These are phyloP conservation scores for Thamnidium elegans DNA, from an alignment of 192 early-diverging fungal genomes.

Conservation along the genomic window DNA sequence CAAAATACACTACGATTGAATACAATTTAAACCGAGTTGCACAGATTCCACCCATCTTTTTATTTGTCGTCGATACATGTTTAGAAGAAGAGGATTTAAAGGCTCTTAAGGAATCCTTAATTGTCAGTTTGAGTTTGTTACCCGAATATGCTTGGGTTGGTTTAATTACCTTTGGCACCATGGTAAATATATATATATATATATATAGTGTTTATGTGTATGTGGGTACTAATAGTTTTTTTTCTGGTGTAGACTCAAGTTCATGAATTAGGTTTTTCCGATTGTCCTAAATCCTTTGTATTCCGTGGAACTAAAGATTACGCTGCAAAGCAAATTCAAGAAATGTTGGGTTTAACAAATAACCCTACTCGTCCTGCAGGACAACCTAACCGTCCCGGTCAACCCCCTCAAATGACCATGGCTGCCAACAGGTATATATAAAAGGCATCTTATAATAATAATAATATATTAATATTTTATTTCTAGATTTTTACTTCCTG, in stretches of 20 bases:
- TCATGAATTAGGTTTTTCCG: constrained; percentile 92
- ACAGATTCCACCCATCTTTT: constrained; percentile 90
- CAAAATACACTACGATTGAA: constrained; percentile 94
- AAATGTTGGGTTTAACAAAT: constrained; percentile 87
- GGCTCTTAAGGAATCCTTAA: constrained; percentile 90
- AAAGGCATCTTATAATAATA: neutral
- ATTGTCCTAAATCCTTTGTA: constrained; percentile 97
- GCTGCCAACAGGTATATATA: constrained; percentile 52
- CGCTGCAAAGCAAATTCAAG: constrained; percentile 89
- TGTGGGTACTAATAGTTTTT: too few species aligned
- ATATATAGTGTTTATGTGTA: neutral
- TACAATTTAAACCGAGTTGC: constrained; percentile 85
- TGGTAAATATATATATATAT: constrained; percentile 58
- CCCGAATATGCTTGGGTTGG: constrained; percentile 93
- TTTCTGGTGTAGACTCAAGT: constrained; percentile 70
- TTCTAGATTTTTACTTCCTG: constrained; percentile 81
- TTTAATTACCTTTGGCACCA: constrained; percentile 95
- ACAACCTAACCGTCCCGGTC: constrained; percentile 38
- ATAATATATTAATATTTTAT: constrained; percentile 4
- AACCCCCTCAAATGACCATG: constrained; percentile 36
- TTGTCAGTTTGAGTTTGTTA: constrained; percentile 86
- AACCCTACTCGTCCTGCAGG: constrained; percentile 32
- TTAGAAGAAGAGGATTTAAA: constrained; percentile 93
- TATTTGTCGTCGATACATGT: constrained; percentile 97
- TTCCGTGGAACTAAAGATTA: constrained; percentile 98